Base-by-base conservation (phyloP, 352 stramenopile species). In the Globisporangium nunn region DNA sequence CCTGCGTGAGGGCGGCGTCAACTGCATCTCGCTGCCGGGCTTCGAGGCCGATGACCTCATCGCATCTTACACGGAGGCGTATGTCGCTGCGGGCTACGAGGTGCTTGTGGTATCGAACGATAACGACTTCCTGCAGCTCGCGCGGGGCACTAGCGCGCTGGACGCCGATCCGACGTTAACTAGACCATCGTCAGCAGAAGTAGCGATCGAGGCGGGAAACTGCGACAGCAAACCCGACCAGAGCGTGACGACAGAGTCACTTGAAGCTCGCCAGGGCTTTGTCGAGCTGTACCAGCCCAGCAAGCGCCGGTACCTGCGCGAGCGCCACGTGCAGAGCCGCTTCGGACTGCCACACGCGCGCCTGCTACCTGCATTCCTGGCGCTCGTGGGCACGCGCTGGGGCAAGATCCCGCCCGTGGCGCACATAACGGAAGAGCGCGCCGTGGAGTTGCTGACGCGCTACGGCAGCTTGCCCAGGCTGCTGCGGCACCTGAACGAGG, bases 241-340 rank as follows among this genome's bases (percentile, higher is more conserved):
- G 23, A 23, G 23, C 23, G 23, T 23, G 23, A 23, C 23, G 23
- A 23, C 23, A 23, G 23, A 23, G 23, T 23, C 23, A 1, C 23
- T 23, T 23, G 15, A 53, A 12, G 29, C 18, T 15, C 17, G 6
- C 2, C 29, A 6, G 30, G 55, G 40, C 17, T 54, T 58, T 49
- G 79, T 93, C 12, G 70, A 87, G 58, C 58, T 93, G 41, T 93
- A 93, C 59, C 79, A 86, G 57, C 81, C 81, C 52, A 87, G 72
- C 50, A 85, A 82, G 59, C 72, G 81, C 1, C 69, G 75, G 23
- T 91, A 89, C 60, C 58, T 91, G 28, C 75, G 73, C 5, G 81
- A 89, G 31, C 70, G 76, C 15, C 69, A 84, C 51, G 54, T 93
- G 31, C 72, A 66, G 47, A 78, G 74, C 44, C 78, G 82, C 12